phyloP scores from a whole-genome alignment of 495 filamentous ascomycete genomes.

The Lentithecium fluviatile region DNA sequence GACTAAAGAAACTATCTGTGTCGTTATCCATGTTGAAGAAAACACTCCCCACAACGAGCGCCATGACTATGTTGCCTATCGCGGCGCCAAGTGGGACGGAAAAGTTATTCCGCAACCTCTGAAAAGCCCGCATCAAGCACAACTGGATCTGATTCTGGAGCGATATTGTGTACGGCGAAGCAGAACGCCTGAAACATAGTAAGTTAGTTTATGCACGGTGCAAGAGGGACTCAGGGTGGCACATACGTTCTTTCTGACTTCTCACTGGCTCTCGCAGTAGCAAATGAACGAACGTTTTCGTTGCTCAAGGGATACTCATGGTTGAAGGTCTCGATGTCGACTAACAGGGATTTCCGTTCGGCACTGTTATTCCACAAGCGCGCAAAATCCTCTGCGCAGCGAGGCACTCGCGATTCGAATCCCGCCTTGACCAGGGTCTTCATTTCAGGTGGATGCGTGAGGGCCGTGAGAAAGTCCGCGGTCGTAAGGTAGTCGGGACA shows the following conservation, averaged over 20 bases:
- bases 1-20: slow-evolving; percentile 70
- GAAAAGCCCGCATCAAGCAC: slow-evolving; percentile 73
- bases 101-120: slow-evolving; percentile 66
- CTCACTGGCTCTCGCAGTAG: no score
- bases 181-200: slow-evolving; percentile 68
- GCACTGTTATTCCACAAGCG: slow-evolving; percentile 69
- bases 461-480: slow-evolving; percentile 72
- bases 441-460: slow-evolving; percentile 62
- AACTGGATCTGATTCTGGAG: slow-evolving; percentile 67
- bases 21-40: slow-evolving; percentile 72
- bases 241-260: no score
- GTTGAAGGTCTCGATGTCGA: slow-evolving; percentile 73
- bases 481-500: slow-evolving; percentile 61
- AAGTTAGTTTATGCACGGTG: slow-evolving; percentile 43
- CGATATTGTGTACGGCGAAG: slow-evolving; percentile 76
- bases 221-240: no score
- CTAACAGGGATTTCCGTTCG: slow-evolving; percentile 61
- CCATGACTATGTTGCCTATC: slow-evolving; percentile 71
- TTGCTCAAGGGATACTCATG: slow-evolving; percentile 60
- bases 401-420: slow-evolving; percentile 63
- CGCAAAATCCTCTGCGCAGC: slow-evolving; percentile 69
- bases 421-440: slow-evolving; percentile 57
- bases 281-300: slow-evolving; percentile 21
- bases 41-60: slow-evolving; percentile 76
- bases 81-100: slow-evolving; percentile 67